Evolutionary conservation across 768 basidiomycete genomes (phyloP).

Genomic region (Steccherinum ochraceum): DNA sequence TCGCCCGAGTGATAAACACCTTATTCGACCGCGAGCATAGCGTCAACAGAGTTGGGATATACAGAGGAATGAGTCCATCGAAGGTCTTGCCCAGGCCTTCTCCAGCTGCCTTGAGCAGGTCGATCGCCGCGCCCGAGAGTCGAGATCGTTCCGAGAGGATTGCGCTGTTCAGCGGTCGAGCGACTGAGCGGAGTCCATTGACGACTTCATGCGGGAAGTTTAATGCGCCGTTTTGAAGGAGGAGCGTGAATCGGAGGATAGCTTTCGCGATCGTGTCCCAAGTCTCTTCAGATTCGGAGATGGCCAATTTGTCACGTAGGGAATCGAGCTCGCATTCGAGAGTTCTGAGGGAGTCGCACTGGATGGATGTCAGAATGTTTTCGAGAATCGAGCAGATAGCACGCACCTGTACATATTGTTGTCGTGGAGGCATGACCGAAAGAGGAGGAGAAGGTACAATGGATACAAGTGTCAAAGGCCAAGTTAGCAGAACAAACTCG

Average conservation of each 20-base stretch:
- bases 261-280: conserved; percentile 65
- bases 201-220: conserved; percentile 48
- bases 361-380: background rate
- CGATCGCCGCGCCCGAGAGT: conserved; percentile 60
- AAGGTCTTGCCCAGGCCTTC: conserved; percentile 53
- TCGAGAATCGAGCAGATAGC: background rate
- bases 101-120: conserved; percentile 51
- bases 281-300: conserved; percentile 69
- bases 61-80: conserved; percentile 58
- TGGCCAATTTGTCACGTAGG: conserved; percentile 33
- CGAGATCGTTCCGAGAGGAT: conserved; percentile 71
- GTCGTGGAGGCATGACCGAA: background rate
- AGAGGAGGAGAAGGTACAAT: background rate
- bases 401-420: background rate
- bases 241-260: conserved; percentile 36
- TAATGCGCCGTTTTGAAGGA: conserved; percentile 48
- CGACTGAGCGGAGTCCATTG: conserved; percentile 41
- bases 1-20: conserved; percentile 64
- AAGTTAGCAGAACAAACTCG: no score
- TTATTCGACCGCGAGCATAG: conserved; percentile 76
- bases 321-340: conserved; percentile 31
- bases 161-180: conserved; percentile 48
- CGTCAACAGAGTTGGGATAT: conserved; percentile 60
- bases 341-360: background rate
- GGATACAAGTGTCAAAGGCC: no score